phyloP scores from a whole-genome alignment of 306 rosid genomes.

The Acacia crassicarpa region DNA sequence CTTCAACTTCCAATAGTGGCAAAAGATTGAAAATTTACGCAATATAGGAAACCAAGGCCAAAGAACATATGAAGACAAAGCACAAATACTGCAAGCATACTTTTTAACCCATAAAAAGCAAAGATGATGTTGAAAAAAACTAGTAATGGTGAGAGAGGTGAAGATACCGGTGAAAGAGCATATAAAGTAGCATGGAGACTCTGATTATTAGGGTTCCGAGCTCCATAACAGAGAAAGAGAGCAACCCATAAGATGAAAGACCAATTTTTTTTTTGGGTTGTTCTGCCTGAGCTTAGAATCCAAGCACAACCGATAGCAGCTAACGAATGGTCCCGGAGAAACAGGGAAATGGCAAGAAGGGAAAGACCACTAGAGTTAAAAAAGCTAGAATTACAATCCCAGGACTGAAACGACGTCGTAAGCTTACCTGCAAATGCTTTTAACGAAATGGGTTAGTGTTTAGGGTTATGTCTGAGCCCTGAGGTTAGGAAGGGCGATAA shows the following conservation, averaged over 20 bases:
- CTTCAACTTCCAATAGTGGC: neutral
- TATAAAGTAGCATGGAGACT: neutral
- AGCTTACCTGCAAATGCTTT: too few relatives aligned
- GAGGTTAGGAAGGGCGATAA: neutral
- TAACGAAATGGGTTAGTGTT: neutral
- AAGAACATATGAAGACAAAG: neutral
- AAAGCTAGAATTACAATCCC: neutral
- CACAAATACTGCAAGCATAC: neutral
- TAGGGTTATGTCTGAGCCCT: neutral
- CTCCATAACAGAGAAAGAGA: conserved; percentile 32
- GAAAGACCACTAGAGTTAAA: neutral
- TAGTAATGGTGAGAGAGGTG: neutral
- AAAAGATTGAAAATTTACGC: conserved; percentile 21
- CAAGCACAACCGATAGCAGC: conserved; percentile 28
- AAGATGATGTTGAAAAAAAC: neutral
- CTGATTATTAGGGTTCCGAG: conserved; percentile 41
- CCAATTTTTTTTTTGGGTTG: conserved; percentile 29
- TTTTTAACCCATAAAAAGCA: neutral
- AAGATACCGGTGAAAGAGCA: conserved; percentile 36
- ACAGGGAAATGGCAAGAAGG: neutral
- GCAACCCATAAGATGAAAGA: conserved; percentile 34
- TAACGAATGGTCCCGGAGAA: conserved; percentile 32
- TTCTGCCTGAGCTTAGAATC: conserved; percentile 18
- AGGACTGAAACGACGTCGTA: neutral
- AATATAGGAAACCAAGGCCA: conserved; percentile 2